These are phyloP conservation scores for Fusarium robinianum DNA, from an alignment of 2,329 filamentous ascomycete species.

Conservation along the genomic window DNA sequence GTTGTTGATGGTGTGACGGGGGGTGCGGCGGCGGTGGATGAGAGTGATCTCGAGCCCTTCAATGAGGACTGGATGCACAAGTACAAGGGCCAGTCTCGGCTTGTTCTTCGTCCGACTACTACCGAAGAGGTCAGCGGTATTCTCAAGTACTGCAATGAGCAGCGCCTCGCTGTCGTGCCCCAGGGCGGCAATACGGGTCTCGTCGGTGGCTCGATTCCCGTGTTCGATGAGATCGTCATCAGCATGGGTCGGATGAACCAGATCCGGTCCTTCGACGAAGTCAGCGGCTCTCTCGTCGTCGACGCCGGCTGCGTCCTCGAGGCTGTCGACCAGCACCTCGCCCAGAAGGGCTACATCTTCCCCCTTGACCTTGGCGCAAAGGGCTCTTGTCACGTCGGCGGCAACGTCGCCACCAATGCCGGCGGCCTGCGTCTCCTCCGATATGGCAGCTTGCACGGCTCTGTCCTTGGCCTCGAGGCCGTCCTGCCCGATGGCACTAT, in stretches of 20 bases:
- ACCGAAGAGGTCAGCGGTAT: conserved; percentile 91
- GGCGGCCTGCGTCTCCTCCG: conserved; percentile 86
- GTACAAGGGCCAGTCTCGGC: conserved; percentile 85
- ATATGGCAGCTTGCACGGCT: conserved; percentile 94
- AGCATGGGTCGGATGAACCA: conserved; percentile 88
- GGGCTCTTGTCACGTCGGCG: conserved; percentile 94
- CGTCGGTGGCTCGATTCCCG: conserved; percentile 92
- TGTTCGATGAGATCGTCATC: conserved; percentile 98
- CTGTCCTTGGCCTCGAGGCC: conserved; percentile 87
- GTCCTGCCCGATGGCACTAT: conserved; percentile 93
- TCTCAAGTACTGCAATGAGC: conserved; percentile 92
- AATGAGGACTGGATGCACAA: conserved; percentile 99
- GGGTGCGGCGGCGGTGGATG: conserved; percentile 64
- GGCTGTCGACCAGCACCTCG: conserved; percentile 82
- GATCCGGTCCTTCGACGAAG: conserved; percentile 89
- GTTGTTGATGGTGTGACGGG: conserved; percentile 79
- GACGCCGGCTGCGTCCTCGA: conserved; percentile 94
- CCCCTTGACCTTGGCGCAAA: conserved; percentile 97
- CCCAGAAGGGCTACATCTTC: conserved; percentile 84
- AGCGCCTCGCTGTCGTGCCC: conserved; percentile 89
- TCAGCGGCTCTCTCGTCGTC: conserved; percentile 85
- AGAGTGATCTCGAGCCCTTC: conserved; percentile 88
- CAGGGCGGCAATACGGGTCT: conserved; percentile 97
- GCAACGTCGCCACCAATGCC: conserved; percentile 94
- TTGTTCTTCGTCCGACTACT: conserved; percentile 83